phyloP scores from a whole-genome alignment of 257 asterid genomes.

The Cruciata laevipes region DNA sequence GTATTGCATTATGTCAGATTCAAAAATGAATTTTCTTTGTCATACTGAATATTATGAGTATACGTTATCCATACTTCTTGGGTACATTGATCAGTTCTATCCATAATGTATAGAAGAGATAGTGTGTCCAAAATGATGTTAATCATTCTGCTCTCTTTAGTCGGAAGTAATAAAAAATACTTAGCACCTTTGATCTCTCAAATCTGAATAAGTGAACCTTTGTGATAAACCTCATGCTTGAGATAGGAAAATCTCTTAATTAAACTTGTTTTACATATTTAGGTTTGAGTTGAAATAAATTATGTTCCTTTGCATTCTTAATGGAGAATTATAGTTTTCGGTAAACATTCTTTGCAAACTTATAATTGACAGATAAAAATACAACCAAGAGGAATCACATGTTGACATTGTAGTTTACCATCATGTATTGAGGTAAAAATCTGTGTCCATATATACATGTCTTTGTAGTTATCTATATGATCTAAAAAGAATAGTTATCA shows the following conservation, averaged over 20 bases:
- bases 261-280: background rate
- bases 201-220: background rate
- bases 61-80: too few relatives aligned
- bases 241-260: background rate
- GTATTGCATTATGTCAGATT: background rate
- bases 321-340: background rate
- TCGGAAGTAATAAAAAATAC: background rate
- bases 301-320: too few relatives aligned
- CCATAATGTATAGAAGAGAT: too few relatives aligned
- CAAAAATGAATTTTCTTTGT: too few relatives aligned
- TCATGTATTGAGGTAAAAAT: background rate
- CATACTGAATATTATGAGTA: background rate
- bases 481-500: too few relatives aligned
- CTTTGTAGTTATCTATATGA: too few relatives aligned
- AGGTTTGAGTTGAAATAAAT: background rate
- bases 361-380: background rate
- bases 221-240: background rate
- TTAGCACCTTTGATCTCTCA: background rate
- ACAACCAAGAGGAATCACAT: background rate
- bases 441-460: background rate
- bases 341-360: background rate
- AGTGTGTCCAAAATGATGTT: too few relatives aligned
- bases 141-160: background rate
- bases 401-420: background rate
- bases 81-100: too few relatives aligned